Conservation (phyloP, 371 early-diverging fungal species). For the Smittium mucronatum region DNA sequence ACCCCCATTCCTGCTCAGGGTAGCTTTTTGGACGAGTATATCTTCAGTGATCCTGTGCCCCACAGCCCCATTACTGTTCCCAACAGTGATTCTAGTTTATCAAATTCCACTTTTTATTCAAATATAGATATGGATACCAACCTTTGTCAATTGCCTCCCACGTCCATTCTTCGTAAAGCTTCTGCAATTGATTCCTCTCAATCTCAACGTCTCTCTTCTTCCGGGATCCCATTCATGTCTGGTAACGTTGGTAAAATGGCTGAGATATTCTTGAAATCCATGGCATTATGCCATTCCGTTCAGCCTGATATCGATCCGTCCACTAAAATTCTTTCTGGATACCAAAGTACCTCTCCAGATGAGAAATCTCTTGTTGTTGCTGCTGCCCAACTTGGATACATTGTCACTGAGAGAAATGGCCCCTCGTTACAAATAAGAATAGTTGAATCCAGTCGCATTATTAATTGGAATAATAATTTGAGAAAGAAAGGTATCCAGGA, state of each 20-base stretch:
- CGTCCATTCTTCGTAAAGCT: not conserved
- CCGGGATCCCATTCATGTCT: not conserved
- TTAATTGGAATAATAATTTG: slow-evolving; percentile 19
- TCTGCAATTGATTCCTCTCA: not conserved
- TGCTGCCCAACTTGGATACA: slow-evolving; percentile 68
- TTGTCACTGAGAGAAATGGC: slow-evolving; percentile 52
- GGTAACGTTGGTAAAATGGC: slow-evolving; percentile 11
- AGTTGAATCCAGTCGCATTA: slow-evolving; percentile 25
- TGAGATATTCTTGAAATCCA: slow-evolving; percentile 56
- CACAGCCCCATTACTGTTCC: not conserved
- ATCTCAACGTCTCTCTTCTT: not conserved
- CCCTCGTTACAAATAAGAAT: slow-evolving; percentile 33
- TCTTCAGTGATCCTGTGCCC: not conserved
- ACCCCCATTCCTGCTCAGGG: not conserved
- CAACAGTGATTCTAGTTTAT: not conserved
- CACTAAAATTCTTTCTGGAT: slow-evolving; percentile 35
- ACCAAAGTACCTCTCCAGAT: slow-evolving; percentile 87
- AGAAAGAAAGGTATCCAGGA: not conserved
- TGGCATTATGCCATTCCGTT: slow-evolving; percentile 87
- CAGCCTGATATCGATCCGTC: slow-evolving; percentile 46
- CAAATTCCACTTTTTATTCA: not conserved
- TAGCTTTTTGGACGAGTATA: not conserved
- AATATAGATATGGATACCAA: not conserved
- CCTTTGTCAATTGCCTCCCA: slow-evolving; percentile 4
- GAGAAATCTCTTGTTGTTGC: slow-evolving; percentile 85